Base-by-base conservation (phyloP, 768 basidiomycete species). In the Boletus reticuloceps region DNA sequence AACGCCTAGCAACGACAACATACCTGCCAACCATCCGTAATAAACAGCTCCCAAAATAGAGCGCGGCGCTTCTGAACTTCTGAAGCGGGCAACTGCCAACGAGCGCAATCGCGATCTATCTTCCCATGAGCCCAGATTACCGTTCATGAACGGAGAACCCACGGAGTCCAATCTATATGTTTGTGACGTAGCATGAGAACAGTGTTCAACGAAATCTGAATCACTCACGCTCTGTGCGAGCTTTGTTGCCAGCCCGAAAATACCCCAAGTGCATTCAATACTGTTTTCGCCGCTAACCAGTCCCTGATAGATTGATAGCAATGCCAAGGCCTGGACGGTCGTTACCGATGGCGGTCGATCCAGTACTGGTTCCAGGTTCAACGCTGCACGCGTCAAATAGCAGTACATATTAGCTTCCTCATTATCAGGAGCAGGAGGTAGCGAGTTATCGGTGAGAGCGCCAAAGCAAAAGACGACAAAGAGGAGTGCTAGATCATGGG, bases 11-110 rank as follows among this genome's bases (percentile, higher is more conserved):
- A 43, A 54, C n/a, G 14, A 31, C 1, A 22, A 61, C 77, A 16
- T 55, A 85, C 87, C 78, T 86, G 85, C 85, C 86, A 88, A 56
- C 83, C 82, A 65, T 88, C 86, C 0, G 86, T 85, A 58, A 87
- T 84, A 60, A 86, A 87, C 29, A 88, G 56, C 56, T 89, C 86
- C 87, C 87, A 88, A 61, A 88, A 88, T 22, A 88, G 66, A 1
- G 83, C 79, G 31, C 86, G 79, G 5, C 87, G 79, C 66, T 87
- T 87, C 71, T 89, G 85, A 6, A 88, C 83, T 62, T 86, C 86
- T 2, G 77, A 74, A 4, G 78, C 77, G 6, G 80, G 59, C 19
- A 89, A 67, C 37, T 82, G 79, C 85, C 86, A 89, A 31, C 87
- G 77, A 6, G 86, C 86, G 64, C 84, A 85, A 64, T 89, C 86